A percentile compares a stretch with the other conserved stretches of the same genome.
Conservation (phyloP, 73 alveolate species). For the Blepharisma stoltei region DNA sequence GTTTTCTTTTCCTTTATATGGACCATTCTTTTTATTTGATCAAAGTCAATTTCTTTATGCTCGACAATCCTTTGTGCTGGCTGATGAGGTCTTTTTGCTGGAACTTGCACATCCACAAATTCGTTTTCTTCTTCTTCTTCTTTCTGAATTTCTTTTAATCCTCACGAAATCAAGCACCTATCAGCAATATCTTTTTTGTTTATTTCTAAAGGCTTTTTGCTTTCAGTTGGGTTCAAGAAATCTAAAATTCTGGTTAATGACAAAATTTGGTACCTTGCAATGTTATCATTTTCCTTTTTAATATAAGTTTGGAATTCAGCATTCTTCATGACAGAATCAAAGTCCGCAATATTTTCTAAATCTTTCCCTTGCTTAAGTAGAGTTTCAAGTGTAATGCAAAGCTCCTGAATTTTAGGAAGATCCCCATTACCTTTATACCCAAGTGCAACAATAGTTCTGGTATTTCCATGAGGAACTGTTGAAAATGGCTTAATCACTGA, state of each 20-base stretch:
- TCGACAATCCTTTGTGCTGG: not conserved
- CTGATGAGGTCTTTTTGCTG: not conserved
- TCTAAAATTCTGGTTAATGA: not conserved
- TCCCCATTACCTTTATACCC: not conserved
- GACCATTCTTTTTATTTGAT: not conserved
- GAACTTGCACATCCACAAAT: not conserved
- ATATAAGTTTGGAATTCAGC: not conserved
- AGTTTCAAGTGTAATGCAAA: not conserved
- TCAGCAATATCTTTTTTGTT: conserved; percentile 10
- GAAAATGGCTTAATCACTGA: not conserved
- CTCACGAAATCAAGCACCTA: conserved; percentile 1
- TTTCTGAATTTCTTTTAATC: not conserved
- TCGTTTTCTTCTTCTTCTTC: not conserved
- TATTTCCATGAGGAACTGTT: not conserved
- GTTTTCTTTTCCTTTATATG: not conserved
- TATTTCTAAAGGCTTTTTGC: not conserved
- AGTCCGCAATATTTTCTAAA: not conserved
- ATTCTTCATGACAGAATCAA: not conserved
- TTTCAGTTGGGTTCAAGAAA: not conserved
- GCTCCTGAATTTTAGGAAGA: not conserved
- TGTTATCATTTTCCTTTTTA: not conserved
- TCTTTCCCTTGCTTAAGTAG: not conserved
- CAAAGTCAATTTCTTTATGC: not conserved
- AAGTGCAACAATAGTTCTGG: not conserved
- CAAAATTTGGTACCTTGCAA: not conserved